A percentile compares a stretch with the other conserved stretches of the same genome.
Evolutionary conservation across 129 eudicot species (phyloP).

Genomic region (Scalesia atractyloides): DNA sequence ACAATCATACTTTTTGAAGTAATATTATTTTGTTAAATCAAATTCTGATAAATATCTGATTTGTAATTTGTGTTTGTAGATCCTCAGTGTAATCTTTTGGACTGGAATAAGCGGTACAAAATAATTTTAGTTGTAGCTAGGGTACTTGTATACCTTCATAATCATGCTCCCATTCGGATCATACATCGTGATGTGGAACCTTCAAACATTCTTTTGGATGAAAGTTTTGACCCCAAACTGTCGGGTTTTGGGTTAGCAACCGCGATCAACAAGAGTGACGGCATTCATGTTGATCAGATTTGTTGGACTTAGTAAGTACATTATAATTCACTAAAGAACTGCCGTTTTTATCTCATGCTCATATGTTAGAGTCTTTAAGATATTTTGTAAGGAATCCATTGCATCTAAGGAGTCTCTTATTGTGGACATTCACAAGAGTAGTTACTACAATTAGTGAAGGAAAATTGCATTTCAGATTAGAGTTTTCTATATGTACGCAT

Average conservation of each 20-base stretch:
- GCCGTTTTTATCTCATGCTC: neutral
- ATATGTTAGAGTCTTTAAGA: neutral
- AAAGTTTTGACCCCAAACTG: conserved; percentile 17
- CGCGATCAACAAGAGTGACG: neutral
- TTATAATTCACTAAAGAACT: neutral
- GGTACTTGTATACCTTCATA: conserved; percentile 28
- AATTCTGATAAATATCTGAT: neutral
- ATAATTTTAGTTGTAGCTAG: conserved; percentile 27
- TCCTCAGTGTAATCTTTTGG: neutral
- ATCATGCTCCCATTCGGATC: conserved; percentile 13
- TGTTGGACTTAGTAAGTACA: neutral
- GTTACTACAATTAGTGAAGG: no score
- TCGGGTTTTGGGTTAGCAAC: neutral
- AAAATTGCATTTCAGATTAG: no score
- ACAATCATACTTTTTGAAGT: neutral
- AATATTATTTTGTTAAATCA: no score
- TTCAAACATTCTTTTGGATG: conserved; percentile 15
- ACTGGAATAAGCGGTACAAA: conserved; percentile 6
- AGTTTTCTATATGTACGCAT: no score
- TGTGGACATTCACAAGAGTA: no score
- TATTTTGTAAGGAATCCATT: no score
- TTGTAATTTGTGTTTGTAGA: conserved; percentile 17
- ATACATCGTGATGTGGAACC: conserved; percentile 9
- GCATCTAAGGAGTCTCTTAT: no score
- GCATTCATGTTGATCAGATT: no score